These are phyloP conservation scores for Nicotiana benthamiana DNA, from an alignment of 257 asterid species.

Conservation along the genomic window DNA sequence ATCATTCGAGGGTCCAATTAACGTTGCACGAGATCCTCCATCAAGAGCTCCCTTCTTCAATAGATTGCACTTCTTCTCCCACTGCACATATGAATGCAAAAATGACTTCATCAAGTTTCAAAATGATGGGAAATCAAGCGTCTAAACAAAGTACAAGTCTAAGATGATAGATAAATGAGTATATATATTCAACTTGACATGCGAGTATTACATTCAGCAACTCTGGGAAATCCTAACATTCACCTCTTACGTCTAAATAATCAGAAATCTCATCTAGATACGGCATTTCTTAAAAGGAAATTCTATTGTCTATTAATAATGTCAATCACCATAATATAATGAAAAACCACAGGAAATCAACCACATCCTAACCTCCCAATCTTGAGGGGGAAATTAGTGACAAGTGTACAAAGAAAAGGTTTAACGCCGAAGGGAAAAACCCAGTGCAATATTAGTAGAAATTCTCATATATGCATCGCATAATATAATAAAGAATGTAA, in stretches of 20 bases:
- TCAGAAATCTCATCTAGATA: neutral
- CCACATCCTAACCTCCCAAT: neutral
- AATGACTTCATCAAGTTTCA: neutral
- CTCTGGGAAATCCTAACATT: neutral
- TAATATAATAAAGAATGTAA: neutral
- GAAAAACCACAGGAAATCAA: neutral
- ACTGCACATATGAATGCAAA: conserved; percentile 36
- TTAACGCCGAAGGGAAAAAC: neutral
- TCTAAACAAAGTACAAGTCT: neutral
- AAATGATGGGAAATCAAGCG: neutral
- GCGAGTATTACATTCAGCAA: neutral
- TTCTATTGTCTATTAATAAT: neutral
- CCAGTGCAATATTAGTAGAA: neutral
- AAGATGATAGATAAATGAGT: neutral
- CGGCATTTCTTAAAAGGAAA: neutral
- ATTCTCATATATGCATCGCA: neutral
- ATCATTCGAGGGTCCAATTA: conserved; percentile 46
- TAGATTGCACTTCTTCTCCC: conserved; percentile 73
- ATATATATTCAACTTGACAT: neutral
- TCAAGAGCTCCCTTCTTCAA: conserved; percentile 45
- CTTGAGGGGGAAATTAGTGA: neutral
- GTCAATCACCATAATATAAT: neutral
- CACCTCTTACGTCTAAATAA: neutral
- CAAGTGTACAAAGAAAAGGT: neutral
- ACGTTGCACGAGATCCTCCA: conserved; percentile 32